Percentiles rank a stretch among this genome's conserved stretches.
Conservation (phyloP, 75 land plant species). For the Pseudotsuga menziesii region DNA sequence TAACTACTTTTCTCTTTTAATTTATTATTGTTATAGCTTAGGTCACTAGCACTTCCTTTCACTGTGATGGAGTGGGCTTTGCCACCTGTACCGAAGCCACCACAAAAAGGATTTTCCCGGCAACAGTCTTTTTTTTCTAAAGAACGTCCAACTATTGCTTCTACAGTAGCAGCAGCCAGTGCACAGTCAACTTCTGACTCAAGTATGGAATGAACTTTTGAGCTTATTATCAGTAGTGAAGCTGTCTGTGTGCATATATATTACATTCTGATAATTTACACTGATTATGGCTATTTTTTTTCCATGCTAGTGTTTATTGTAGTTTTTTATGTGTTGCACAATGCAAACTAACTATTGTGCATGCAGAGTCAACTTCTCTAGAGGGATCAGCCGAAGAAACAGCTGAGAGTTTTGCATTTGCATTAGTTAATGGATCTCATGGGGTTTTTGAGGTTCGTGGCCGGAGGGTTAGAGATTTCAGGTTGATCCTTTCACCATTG, state of each 20-base stretch:
- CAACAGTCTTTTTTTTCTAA: slow-evolving; percentile 43
- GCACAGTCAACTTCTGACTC: slow-evolving; percentile 32
- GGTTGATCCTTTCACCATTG: slow-evolving; percentile 29
- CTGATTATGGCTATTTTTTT: neutral
- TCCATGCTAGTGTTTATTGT: neutral
- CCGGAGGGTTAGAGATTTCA: slow-evolving; percentile 88
- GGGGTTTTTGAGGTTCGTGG: slow-evolving; percentile 99
- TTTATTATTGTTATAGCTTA: slow-evolving; percentile 59
- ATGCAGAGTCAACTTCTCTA: slow-evolving; percentile 30
- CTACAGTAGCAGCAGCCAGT: slow-evolving; percentile 39
- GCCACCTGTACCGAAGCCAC: slow-evolving; percentile 87
- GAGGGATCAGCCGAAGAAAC: slow-evolving; percentile 63
- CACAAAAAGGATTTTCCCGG: slow-evolving; percentile 37
- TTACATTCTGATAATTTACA: neutral
- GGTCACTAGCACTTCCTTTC: slow-evolving; percentile 97
- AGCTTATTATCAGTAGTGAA: neutral
- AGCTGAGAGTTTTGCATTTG: slow-evolving; percentile 98
- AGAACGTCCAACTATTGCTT: slow-evolving; percentile 41
- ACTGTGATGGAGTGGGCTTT: slow-evolving; percentile 99
- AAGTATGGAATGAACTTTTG: slow-evolving; percentile 21
- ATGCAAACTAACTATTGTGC: neutral
- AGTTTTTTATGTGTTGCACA: neutral
- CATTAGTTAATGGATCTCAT: slow-evolving; percentile 95
- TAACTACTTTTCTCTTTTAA: neutral
- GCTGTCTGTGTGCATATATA: neutral